Conservation (phyloP, 2,329 filamentous ascomycete genomes). For the Aspergillus viridinutans region DNA sequence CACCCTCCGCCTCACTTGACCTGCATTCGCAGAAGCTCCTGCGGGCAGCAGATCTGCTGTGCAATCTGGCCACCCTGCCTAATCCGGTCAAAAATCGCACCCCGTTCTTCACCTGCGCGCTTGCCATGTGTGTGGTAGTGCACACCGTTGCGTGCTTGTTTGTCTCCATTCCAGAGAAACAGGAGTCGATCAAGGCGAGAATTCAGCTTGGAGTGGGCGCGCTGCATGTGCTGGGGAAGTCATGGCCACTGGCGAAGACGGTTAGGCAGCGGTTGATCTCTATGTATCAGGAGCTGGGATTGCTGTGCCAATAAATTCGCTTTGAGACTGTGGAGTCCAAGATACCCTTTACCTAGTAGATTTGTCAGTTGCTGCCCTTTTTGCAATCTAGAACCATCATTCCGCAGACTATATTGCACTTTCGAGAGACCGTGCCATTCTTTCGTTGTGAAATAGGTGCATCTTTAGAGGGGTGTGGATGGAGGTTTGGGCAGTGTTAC, state of each 20-base stretch:
- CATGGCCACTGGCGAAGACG: conserved; percentile 27
- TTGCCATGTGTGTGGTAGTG: conserved; percentile 69
- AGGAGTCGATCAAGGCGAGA: conserved; percentile 23
- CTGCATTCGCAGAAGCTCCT: conserved; percentile 71
- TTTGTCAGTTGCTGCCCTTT: background rate
- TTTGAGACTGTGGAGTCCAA: background rate
- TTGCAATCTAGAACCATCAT: background rate
- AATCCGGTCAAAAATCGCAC: conserved; percentile 61
- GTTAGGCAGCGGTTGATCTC: conserved; percentile 26
- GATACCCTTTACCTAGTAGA: background rate
- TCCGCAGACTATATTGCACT: too few relatives aligned
- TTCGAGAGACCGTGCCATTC: too few relatives aligned
- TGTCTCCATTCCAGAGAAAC: conserved; percentile 31
- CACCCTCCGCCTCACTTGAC: conserved; percentile 8
- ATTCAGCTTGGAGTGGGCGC: conserved; percentile 28
- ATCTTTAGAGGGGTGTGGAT: background rate
- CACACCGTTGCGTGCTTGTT: conserved; percentile 68
- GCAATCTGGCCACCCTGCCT: conserved; percentile 59
- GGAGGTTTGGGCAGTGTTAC: too few relatives aligned
- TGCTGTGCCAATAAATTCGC: background rate
- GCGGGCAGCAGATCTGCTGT: conserved; percentile 69
- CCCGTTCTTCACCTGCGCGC: conserved; percentile 73
- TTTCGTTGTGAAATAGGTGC: background rate
- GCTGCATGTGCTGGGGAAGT: conserved; percentile 24
- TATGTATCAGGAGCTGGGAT: conserved; percentile 16